Conservation (phyloP, 2,329 filamentous ascomycete genomes). For the Alternaria brassicae region DNA sequence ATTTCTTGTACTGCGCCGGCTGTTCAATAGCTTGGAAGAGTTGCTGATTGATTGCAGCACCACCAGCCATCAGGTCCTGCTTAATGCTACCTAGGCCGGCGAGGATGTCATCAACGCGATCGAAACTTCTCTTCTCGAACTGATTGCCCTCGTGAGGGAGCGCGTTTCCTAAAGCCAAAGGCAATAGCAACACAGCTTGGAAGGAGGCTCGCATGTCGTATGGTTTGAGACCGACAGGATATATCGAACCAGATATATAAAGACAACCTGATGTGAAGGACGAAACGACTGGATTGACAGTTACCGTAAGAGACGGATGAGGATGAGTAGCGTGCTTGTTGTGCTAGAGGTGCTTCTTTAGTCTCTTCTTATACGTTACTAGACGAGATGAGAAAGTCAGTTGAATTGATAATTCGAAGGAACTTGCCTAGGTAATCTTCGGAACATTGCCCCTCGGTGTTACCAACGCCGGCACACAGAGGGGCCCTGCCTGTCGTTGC, state of each 20-base stretch:
- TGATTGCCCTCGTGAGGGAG: neutral
- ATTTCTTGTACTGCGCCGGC: conserved; percentile 33
- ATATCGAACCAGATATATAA: neutral
- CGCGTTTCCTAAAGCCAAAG: neutral
- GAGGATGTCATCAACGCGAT: neutral
- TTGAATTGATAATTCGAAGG: neutral
- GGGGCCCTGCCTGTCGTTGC: neutral
- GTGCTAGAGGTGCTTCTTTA: neutral
- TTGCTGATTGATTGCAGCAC: conserved; percentile 32
- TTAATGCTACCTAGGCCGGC: neutral
- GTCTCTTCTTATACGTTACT: neutral
- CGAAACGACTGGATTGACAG: neutral
- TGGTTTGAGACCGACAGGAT: neutral
- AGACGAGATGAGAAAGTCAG: neutral
- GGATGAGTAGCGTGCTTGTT: neutral
- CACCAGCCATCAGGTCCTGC: conserved; percentile 27
- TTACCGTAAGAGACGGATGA: neutral
- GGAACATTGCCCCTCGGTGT: neutral
- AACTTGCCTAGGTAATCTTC: neutral
- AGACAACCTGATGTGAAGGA: neutral
- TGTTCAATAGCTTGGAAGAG: conserved; percentile 30
- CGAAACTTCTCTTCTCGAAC: neutral
- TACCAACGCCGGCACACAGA: neutral
- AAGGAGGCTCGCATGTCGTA: neutral
- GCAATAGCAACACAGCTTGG: neutral